phyloP scores from a whole-genome alignment of 2,329 filamentous ascomycete species.

The Verticillium longisporum region DNA sequence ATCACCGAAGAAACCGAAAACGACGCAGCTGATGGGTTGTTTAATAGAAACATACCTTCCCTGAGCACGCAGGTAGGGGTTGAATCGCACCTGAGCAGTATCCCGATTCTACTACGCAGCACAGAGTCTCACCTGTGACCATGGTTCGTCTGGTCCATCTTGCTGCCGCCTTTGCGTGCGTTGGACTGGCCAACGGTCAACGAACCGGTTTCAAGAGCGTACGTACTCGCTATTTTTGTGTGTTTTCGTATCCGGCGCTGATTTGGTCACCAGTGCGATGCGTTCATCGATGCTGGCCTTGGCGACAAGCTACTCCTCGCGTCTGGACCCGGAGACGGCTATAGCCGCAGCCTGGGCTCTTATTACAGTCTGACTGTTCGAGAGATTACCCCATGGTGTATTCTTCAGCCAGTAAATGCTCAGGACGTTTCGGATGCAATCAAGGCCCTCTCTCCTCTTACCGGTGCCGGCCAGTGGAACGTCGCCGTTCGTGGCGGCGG shows the following conservation, averaged over 20 bases:
- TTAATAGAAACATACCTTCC: neutral
- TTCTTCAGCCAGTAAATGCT: slow-evolving; percentile 3
- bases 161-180: neutral
- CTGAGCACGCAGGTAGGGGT: neutral
- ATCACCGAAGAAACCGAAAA: neutral
- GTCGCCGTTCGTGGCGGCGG: slow-evolving; percentile 44
- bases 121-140: neutral
- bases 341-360: neutral
- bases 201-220: neutral
- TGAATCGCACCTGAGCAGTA: neutral
- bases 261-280: slow-evolving; percentile 6
- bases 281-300: slow-evolving; percentile 4
- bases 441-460: slow-evolving; percentile 3
- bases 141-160: neutral
- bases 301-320: slow-evolving; percentile 3
- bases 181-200: neutral
- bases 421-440: slow-evolving; percentile 1
- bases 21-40: neutral
- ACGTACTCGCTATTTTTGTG: neutral
- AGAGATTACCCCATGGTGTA: slow-evolving; percentile 3
- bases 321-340: neutral
- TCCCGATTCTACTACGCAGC: neutral
- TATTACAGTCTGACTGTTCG: slow-evolving; percentile 3
- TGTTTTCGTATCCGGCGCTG: neutral
- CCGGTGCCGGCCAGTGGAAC: slow-evolving; percentile 18